Evolutionary conservation across 2,329 filamentous ascomycete genomes (phyloP).

Genomic region (Sporothrix curviconia): DNA sequence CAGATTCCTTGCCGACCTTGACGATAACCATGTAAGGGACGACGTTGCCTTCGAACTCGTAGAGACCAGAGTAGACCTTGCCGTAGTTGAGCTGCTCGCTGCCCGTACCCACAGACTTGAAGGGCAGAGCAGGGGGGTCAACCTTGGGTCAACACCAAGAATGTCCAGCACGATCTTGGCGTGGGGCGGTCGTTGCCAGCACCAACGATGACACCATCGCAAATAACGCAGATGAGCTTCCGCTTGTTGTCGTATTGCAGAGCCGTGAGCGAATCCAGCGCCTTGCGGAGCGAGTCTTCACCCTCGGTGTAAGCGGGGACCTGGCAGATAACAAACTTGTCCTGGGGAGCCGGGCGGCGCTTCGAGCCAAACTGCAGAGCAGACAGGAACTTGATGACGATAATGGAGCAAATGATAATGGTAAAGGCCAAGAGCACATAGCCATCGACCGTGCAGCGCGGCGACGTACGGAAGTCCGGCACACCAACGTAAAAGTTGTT

Average conservation of each 20-base stretch:
- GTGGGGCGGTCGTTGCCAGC: constrained; percentile 93
- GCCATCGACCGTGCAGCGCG: constrained; percentile 80
- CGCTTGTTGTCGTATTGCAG: constrained; percentile 97
- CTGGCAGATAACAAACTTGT: constrained; percentile 98
- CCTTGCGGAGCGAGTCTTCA: constrained; percentile 88
- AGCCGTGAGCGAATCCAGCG: constrained; percentile 87
- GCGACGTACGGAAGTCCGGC: constrained; percentile 71
- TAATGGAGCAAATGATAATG: constrained; percentile 73
- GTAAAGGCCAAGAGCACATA: constrained; percentile 84
- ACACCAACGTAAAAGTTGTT: constrained; percentile 78
- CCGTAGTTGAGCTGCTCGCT: constrained; percentile 95
- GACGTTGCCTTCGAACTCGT: constrained; percentile 95
- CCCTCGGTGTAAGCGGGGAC: constrained; percentile 97
- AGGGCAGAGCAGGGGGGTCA: constrained; percentile 86
- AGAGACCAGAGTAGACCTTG: constrained; percentile 96
- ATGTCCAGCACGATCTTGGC: constrained; percentile 95
- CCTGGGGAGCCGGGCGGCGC: constrained; percentile 78
- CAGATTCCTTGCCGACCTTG: constrained; percentile 95
- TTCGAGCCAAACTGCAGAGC: constrained; percentile 92
- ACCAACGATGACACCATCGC: constrained; percentile 94
- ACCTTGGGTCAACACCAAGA: constrained; percentile 92
- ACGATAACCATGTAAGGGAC: constrained; percentile 94
- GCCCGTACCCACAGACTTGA: constrained; percentile 84
- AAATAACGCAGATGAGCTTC: constrained; percentile 93
- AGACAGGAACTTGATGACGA: constrained; percentile 81